A percentile compares a stretch with the other conserved stretches of the same genome.
Conservation (phyloP, 345 rosid species). For the Eucalyptus paniculata region DNA sequence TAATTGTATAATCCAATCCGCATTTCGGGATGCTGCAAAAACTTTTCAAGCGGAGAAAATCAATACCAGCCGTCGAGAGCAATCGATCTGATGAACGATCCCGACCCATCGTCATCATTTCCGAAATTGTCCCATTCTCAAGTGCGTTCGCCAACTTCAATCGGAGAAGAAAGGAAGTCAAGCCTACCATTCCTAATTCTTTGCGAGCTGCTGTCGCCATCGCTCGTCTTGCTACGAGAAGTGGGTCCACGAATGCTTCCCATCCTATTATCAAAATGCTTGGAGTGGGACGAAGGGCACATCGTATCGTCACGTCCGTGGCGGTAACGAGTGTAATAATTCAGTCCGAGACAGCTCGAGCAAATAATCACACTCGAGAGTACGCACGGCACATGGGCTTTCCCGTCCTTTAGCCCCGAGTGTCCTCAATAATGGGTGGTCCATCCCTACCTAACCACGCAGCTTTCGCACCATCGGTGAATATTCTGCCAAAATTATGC, state of each 20-base stretch:
- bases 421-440: background rate
- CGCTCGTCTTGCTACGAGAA: background rate
- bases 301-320: background rate
- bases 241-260: background rate
- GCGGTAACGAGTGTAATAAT: background rate
- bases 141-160: background rate
- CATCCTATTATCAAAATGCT: background rate
- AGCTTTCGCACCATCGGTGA: background rate
- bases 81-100: background rate
- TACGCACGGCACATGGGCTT: background rate
- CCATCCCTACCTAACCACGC: background rate
- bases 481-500: background rate
- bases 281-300: background rate
- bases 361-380: background rate
- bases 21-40: background rate
- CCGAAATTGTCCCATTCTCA: background rate
- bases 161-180: background rate
- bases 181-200: background rate
- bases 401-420: background rate
- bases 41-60: background rate
- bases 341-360: background rate
- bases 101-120: background rate
- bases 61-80: rapidly evolving
- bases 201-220: background rate
- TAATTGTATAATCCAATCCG: background rate